Conservation (phyloP, 805 yeast species). For the Debaryomyces prosopidis region DNA sequence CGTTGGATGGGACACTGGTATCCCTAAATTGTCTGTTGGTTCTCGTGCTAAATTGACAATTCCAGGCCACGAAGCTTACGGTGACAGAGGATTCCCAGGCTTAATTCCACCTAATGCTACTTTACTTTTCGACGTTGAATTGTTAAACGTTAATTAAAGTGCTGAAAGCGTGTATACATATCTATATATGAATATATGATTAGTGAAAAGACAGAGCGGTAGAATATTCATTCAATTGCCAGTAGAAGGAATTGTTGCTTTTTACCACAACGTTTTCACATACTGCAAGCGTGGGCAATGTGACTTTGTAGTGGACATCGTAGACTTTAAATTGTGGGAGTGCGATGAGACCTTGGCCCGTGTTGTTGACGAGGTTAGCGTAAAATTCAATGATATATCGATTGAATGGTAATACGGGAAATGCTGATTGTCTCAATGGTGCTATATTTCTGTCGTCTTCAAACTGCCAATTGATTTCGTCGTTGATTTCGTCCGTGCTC, state of each 20-base stretch:
- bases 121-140: slow-evolving; percentile 81
- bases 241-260: slow-evolving; percentile 16
- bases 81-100: slow-evolving; percentile 94
- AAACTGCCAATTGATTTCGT: slow-evolving; percentile 25
- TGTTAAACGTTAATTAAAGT: slow-evolving; percentile 53
- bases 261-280: slow-evolving; percentile 15
- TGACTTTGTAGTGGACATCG: slow-evolving; percentile 68
- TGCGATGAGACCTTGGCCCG: slow-evolving; percentile 18
- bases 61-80: slow-evolving; percentile 93
- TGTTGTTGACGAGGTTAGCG: slow-evolving; percentile 13
- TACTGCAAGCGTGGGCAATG: slow-evolving; percentile 45
- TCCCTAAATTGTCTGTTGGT: slow-evolving; percentile 89
- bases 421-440: slow-evolving; percentile 31
- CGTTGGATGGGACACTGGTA: slow-evolving; percentile 95
- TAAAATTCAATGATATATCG: slow-evolving; percentile 43
- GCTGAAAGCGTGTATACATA: not conserved
- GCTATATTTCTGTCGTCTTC: slow-evolving; percentile 22
- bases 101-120: slow-evolving; percentile 96
- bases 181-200: not conserved
- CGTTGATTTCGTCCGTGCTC: slow-evolving; percentile 22
- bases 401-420: slow-evolving; percentile 65
- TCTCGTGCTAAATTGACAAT: slow-evolving; percentile 90
- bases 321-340: slow-evolving; percentile 66
- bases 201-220: not conserved
- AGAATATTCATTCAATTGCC: slow-evolving; percentile 6